Conservation (phyloP, 2,329 filamentous ascomycete species). For the Byssochlamys sp. region DNA sequence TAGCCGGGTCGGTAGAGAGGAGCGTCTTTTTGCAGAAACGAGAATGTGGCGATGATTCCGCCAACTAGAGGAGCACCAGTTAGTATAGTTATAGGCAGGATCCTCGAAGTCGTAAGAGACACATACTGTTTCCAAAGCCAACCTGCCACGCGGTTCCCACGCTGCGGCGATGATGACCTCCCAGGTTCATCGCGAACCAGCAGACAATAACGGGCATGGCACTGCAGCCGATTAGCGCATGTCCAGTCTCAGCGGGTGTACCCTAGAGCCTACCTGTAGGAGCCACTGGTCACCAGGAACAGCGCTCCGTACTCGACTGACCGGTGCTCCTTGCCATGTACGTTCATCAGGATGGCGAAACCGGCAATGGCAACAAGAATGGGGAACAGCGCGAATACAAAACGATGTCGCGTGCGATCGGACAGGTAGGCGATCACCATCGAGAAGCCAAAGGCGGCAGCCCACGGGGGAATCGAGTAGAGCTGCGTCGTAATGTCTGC, state of each 20-base stretch:
- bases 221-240: constrained; percentile 14
- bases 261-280: constrained; percentile 43
- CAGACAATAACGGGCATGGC: constrained; percentile 84
- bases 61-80: constrained; percentile 41
- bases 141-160: constrained; percentile 69
- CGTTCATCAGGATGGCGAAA: constrained; percentile 62
- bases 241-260: not conserved
- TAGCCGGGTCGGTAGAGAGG: constrained; percentile 65
- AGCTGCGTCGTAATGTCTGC: constrained; percentile 42
- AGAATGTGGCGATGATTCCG: constrained; percentile 66
- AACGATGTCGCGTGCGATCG: constrained; percentile 63
- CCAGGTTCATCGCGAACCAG: constrained; percentile 74
- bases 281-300: constrained; percentile 70
- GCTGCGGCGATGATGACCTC: constrained; percentile 60
- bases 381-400: constrained; percentile 59
- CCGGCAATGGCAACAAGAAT: constrained; percentile 62
- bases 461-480: constrained; percentile 51
- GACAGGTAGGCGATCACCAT: constrained; percentile 65
- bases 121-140: constrained; percentile 58
- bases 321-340: constrained; percentile 52
- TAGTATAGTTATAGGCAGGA: not conserved
- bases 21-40: constrained; percentile 57
- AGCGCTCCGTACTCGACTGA: constrained; percentile 66
- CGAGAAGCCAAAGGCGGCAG: constrained; percentile 66
- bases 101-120: not conserved